phyloP scores from a whole-genome alignment of 441 rosid genomes.

The Omphalea diandra region DNA sequence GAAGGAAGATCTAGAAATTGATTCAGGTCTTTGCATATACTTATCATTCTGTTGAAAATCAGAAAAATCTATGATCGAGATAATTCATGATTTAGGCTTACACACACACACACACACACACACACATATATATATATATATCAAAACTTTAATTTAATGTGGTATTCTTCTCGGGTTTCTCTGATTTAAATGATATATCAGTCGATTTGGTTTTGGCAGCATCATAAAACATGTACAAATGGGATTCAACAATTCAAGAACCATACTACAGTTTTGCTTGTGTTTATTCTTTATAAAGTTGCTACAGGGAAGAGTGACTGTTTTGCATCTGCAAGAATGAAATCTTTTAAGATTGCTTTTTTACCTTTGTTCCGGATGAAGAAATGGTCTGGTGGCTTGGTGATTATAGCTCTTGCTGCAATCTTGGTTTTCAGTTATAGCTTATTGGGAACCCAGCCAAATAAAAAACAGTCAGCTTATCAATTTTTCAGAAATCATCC shows the following conservation, averaged over 20 bases:
- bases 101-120: too few relatives aligned
- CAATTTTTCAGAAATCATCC: constrained; percentile 46
- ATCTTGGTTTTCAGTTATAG: constrained; percentile 52
- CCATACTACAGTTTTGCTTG: background rate
- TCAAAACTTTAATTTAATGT: background rate
- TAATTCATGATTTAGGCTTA: background rate
- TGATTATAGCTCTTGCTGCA: constrained; percentile 48
- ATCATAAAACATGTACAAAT: background rate
- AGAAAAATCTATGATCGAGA: background rate
- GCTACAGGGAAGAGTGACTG: constrained; percentile 1
- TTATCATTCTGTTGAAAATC: background rate
- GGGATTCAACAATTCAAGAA: constrained; percentile 9
- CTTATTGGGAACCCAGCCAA: constrained; percentile 37
- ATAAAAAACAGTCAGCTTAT: constrained; percentile 48
- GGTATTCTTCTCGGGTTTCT: background rate
- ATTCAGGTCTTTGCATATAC: background rate
- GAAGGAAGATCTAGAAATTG: background rate
- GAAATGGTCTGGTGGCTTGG: constrained; percentile 75
- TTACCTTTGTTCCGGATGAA: constrained; percentile 46
- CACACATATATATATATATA: background rate
- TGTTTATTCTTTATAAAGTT: background rate
- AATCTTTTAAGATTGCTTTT: constrained; percentile 31
- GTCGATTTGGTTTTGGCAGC: constrained; percentile 3
- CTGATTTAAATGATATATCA: background rate
- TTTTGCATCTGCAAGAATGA: constrained; percentile 19